Conservation (phyloP, 2,329 filamentous ascomycete species). For the Alternaria incomplexa region DNA sequence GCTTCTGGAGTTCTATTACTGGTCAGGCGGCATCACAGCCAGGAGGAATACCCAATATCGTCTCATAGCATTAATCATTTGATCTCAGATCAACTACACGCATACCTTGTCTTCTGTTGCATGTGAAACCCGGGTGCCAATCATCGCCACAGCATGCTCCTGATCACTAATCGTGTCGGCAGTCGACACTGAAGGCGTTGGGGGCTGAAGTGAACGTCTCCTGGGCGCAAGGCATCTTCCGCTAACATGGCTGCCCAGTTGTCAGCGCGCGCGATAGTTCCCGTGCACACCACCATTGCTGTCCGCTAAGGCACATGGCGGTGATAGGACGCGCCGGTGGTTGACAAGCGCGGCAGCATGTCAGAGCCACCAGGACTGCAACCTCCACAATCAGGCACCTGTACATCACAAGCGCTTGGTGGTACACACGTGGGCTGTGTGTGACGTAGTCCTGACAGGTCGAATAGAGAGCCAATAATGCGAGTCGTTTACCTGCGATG, state of each 20-base stretch:
- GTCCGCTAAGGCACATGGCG: constrained; percentile 6
- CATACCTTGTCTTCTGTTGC: neutral
- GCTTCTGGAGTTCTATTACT: constrained; percentile 25
- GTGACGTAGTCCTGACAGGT: constrained; percentile 20
- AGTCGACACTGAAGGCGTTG: neutral
- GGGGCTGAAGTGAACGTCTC: neutral
- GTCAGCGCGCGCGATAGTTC: constrained; percentile 3
- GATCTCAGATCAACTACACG: constrained; percentile 21
- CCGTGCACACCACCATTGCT: constrained; percentile 15
- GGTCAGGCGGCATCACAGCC: constrained; percentile 25
- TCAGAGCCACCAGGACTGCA: constrained; percentile 1
- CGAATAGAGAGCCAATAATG: constrained; percentile 8
- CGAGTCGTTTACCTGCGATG: neutral
- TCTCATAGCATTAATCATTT: constrained; percentile 27
- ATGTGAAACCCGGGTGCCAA: constrained; percentile 12
- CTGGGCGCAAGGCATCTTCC: neutral
- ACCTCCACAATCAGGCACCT: constrained; percentile 13
- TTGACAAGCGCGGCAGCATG: constrained; percentile 5
- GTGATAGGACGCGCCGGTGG: neutral
- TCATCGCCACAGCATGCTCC: neutral
- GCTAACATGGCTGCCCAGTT: neutral
- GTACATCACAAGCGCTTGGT: constrained; percentile 2
- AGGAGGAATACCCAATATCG: constrained; percentile 29
- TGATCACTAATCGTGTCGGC: neutral
- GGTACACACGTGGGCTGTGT: constrained; percentile 1